Evolutionary conservation across 495 filamentous ascomycete genomes (phyloP).

Genomic region (Poronia punctata): DNA sequence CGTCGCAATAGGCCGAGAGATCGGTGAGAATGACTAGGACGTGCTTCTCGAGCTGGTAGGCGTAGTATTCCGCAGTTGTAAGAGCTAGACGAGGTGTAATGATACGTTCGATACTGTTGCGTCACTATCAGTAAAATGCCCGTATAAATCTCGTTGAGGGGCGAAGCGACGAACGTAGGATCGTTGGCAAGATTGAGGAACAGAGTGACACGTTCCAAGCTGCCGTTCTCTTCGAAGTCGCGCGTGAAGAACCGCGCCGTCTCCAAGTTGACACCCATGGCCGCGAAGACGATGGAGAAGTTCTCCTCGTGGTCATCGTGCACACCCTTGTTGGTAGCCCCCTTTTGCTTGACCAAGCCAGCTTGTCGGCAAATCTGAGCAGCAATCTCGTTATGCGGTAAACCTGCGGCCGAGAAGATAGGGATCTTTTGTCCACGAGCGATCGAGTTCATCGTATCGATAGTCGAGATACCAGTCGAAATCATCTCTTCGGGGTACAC

Average conservation of each 20-base stretch:
- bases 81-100: conserved; percentile 98
- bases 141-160: not conserved
- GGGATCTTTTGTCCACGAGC: conserved; percentile 99
- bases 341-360: conserved; percentile 75
- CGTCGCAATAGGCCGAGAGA: conserved; percentile 96
- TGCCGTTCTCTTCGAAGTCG: conserved; percentile 99
- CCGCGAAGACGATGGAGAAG: conserved; percentile 98
- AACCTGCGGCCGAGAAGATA: conserved; percentile 97
- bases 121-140: conserved; percentile 23
- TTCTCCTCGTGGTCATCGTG: conserved; percentile 98
- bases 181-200: conserved; percentile 99
- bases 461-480: conserved; percentile 97
- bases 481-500: conserved; percentile 99
- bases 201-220: conserved; percentile 90
- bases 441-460: conserved; percentile 99
- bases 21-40: conserved; percentile 98
- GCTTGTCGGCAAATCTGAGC: conserved; percentile 97
- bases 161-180: conserved; percentile 66
- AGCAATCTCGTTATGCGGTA: conserved; percentile 98
- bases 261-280: conserved; percentile 99
- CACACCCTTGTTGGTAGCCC: conserved; percentile 76
- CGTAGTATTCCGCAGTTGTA: conserved; percentile 99
- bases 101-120: conserved; percentile 91
- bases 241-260: conserved; percentile 97
- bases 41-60: conserved; percentile 99